Conservation (phyloP, 352 stramenopile species). For the Peronospora farinosa region DNA sequence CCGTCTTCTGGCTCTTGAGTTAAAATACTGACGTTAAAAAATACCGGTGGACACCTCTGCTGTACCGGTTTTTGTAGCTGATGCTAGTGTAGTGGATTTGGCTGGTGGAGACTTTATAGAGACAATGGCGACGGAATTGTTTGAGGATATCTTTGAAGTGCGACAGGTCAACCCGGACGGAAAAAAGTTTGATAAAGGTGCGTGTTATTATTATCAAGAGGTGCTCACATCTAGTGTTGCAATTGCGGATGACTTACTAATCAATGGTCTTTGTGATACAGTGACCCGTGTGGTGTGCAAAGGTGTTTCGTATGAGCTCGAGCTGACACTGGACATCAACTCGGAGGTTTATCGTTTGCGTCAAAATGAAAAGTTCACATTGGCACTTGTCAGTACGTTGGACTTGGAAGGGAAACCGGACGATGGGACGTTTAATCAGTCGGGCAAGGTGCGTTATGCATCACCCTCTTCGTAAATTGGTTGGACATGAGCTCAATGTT, state of each 20-base stretch:
- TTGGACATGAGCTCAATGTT: too few species aligned
- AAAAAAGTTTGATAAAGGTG: conserved; percentile 95
- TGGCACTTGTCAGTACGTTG: conserved; percentile 93
- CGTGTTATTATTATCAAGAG: conserved; percentile 3
- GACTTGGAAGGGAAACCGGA: conserved; percentile 95
- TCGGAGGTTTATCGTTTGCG: conserved; percentile 94
- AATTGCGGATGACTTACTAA: conserved; percentile 5
- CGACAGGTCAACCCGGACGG: conserved; percentile 95
- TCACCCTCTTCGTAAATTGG: neutral
- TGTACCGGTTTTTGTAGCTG: neutral
- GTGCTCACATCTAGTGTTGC: neutral
- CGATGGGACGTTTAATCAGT: conserved; percentile 91
- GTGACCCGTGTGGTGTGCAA: conserved; percentile 95
- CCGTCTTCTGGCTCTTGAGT: neutral
- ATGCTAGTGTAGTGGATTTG: neutral
- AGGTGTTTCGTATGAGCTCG: conserved; percentile 95
- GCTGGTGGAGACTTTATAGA: neutral
- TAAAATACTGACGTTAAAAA: too few species aligned
- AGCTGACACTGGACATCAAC: conserved; percentile 96
- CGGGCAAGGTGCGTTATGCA: conserved; percentile 70
- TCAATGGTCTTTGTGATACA: conserved; percentile 9
- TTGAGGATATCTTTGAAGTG: conserved; percentile 99
- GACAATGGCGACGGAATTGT: conserved; percentile 87
- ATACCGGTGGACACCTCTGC: neutral
- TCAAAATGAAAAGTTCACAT: conserved; percentile 94